Evolutionary conservation across 495 filamentous ascomycete species (phyloP), one percentile per base, ranked within the genome.

Genomic region (Lepraria neglecta): DNA sequence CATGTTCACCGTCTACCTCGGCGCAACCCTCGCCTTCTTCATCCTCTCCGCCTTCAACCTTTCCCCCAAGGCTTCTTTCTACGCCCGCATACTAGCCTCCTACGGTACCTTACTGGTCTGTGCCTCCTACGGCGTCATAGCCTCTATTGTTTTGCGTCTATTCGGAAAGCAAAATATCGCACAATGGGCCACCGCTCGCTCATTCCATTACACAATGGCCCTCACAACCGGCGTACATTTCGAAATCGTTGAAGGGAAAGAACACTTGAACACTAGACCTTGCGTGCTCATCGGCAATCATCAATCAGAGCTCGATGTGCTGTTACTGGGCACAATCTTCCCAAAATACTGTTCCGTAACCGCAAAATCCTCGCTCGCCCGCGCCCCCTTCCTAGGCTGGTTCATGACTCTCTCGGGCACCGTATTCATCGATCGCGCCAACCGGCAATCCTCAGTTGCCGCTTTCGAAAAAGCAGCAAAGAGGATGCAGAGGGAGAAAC

Each of bases 231-330:
- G 91, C 52, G 78, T 98, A n/a, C 78, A 73, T 31, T 97, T 96
- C 67, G 78, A 84, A 47, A 76, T 97, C 61, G 74, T 86, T 43
- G 82, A 88, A 56, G 87, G 88, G 48, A 72, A 85, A 47, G 73
- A 85, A 61, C 68, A 84, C 59, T 82, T 96, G 33, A 67, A 74
- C 21, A 79, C 76, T 4, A 82, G 92, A 43, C 95, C 94, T 5
- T 90, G 89, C 45, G 89, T 98, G 55, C 92, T 97, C 68, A 80
- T 97, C 67, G 87, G 84, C 30, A 97, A 97, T 71, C 92, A 97
- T 76, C 92, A 97, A 77, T 88, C 86, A 6, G 95, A 97, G 72
- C 82, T 99, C 59, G 94, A 99, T 70, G 88, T 99, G 38, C 80
- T 96, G 56, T 86, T 97, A 81, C 81, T 97, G 14, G 94, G 90